Percentiles rank a stretch among this genome's conserved stretches.
These are phyloP conservation scores for Colletotrichum gloeosporioides DNA, from an alignment of 2,329 filamentous ascomycete genomes.

Conservation along the genomic window DNA sequence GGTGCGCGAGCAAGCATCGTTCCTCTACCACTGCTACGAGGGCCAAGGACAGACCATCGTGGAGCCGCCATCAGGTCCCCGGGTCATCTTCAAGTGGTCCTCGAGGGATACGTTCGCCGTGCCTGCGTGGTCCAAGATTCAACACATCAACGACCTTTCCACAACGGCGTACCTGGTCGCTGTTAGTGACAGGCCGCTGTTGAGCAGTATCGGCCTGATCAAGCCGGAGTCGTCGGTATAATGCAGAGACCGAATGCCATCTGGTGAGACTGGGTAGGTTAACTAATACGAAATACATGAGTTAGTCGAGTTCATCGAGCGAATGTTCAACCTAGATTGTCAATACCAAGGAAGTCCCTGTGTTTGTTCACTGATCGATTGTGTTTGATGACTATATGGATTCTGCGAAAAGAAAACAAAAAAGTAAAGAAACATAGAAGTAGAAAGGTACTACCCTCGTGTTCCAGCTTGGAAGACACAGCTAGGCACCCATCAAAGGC, in stretches of 20 bases:
- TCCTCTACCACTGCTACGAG: conserved; percentile 57
- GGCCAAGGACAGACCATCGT: conserved; percentile 50
- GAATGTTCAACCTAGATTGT: neutral
- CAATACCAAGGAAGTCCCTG: neutral
- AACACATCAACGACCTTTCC: conserved; percentile 44
- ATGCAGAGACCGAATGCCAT: too few relatives aligned
- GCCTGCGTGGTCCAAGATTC: conserved; percentile 55
- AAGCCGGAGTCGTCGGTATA: conserved; percentile 4
- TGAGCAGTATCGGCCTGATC: conserved; percentile 32
- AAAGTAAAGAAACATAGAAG: too few relatives aligned
- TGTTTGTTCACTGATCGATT: neutral
- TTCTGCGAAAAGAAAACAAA: too few relatives aligned
- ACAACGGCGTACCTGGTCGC: conserved; percentile 37
- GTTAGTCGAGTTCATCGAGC: neutral
- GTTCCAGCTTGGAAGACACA: too few relatives aligned
- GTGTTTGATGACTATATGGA: too few relatives aligned
- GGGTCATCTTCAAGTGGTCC: conserved; percentile 46
- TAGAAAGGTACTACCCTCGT: too few relatives aligned
- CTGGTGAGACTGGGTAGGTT: too few relatives aligned
- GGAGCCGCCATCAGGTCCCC: conserved; percentile 32
- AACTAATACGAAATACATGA: too few relatives aligned
- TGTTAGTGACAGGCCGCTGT: conserved; percentile 37
- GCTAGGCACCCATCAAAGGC: too few relatives aligned
- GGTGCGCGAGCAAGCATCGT: conserved; percentile 52
- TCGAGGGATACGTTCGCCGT: conserved; percentile 58